These are phyloP conservation scores for Trichoderma atrobrunneum DNA, from an alignment of 2,329 filamentous ascomycete species.

Conservation along the genomic window DNA sequence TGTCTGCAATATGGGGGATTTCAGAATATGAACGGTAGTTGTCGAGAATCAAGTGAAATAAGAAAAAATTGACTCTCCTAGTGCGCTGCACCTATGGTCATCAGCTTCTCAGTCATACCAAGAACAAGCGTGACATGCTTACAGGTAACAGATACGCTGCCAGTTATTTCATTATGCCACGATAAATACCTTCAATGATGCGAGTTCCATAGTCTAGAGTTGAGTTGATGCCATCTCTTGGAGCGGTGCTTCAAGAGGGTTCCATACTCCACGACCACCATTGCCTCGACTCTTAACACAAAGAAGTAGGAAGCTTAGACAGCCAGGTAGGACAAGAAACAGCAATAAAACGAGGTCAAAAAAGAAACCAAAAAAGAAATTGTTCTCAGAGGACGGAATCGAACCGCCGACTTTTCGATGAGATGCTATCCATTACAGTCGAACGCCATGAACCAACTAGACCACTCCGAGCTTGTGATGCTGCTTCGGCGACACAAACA, in stretches of 20 bases:
- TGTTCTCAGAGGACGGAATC: conserved; percentile 29
- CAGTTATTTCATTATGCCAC: not conserved
- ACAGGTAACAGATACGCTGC: not conserved
- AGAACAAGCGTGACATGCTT: not conserved
- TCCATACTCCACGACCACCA: not conserved
- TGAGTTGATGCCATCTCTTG: not conserved
- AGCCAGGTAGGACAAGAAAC: not conserved
- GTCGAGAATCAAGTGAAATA: not conserved
- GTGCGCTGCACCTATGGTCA: not conserved
- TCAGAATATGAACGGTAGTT: not conserved
- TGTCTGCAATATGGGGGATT: not conserved
- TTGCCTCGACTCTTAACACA: not conserved
- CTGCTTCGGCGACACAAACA: not conserved
- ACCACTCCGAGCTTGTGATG: conserved; percentile 26
- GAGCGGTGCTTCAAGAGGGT: not conserved
- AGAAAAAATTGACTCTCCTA: not conserved
- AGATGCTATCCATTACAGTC: conserved; percentile 27
- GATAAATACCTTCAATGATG: not conserved
- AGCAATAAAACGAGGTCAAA: not conserved
- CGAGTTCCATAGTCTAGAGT: not conserved
- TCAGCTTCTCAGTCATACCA: not conserved
- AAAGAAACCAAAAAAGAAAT: conserved; percentile 14
- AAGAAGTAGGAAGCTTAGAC: not conserved
- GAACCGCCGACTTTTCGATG: conserved; percentile 31
- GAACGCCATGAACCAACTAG: conserved; percentile 32